Percentiles rank a stretch among this genome's conserved stretches.
phyloP scores from a whole-genome alignment of 1,284 basidiomycete species.

The Naganishia liquefaciens region DNA sequence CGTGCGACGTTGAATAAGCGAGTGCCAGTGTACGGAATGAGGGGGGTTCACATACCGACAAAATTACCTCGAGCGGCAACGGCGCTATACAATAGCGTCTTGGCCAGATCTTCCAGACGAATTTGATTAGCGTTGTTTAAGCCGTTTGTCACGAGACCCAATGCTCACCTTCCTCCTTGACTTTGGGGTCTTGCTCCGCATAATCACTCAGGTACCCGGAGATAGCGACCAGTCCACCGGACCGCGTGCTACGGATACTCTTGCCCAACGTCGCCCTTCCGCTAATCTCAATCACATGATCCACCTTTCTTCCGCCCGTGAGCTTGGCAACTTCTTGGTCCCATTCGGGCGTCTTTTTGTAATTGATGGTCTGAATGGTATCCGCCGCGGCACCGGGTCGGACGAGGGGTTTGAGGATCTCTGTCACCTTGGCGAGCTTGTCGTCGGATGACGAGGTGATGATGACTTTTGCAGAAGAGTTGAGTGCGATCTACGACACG shows the following conservation, averaged over 20 bases:
- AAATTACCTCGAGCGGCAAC: constrained; percentile 53
- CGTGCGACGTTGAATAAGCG: too few species aligned
- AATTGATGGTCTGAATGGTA: constrained; percentile 45
- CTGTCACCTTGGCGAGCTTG: constrained; percentile 48
- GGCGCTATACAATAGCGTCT: constrained; percentile 40
- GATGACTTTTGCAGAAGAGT: constrained; percentile 50
- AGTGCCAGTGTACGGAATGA: too few species aligned
- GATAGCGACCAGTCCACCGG: constrained; percentile 43
- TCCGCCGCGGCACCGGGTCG: constrained; percentile 34
- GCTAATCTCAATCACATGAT: constrained; percentile 49
- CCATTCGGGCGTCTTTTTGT: constrained; percentile 49
- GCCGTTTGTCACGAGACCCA: neutral
- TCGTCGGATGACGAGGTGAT: constrained; percentile 52
- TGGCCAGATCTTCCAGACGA: constrained; percentile 39
- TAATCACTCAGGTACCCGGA: constrained; percentile 38
- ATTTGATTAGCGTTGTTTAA: neutral
- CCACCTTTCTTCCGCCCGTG: constrained; percentile 45
- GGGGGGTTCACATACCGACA: too few species aligned
- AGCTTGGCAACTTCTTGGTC: constrained; percentile 49
- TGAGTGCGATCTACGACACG: constrained; percentile 44
- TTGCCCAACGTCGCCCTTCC: constrained; percentile 44
- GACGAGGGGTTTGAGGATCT: constrained; percentile 41
- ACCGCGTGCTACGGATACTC: constrained; percentile 40
- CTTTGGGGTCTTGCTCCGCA: constrained; percentile 12
- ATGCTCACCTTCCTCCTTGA: constrained; percentile 40